A percentile compares a stretch with the other conserved stretches of the same genome.
These are phyloP conservation scores for Huntiella moniliformis DNA, from an alignment of 2,329 filamentous ascomycete genomes.

Conservation along the genomic window DNA sequence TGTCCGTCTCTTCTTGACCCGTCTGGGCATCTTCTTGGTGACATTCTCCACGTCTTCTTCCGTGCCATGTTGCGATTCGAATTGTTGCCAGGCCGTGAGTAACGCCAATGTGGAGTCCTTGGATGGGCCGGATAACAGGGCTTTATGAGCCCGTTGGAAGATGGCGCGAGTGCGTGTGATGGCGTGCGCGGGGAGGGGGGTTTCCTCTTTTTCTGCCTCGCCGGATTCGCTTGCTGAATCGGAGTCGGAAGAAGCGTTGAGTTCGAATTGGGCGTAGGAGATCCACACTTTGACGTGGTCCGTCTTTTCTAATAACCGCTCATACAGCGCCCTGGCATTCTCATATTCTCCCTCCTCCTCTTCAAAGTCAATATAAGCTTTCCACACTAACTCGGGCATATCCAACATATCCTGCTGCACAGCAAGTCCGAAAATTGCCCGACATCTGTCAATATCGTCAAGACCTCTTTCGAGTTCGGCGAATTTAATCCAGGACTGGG, in stretches of 20 bases:
- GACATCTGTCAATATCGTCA: conserved; percentile 71
- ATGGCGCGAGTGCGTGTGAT: conserved; percentile 65
- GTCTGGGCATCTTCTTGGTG: conserved; percentile 81
- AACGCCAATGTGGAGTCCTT: conserved; percentile 88
- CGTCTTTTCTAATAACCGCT: conserved; percentile 83
- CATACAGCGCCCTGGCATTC: conserved; percentile 63
- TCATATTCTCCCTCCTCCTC: conserved; percentile 89
- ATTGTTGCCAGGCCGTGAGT: conserved; percentile 80
- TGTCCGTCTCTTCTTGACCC: conserved; percentile 80
- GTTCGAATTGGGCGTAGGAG: conserved; percentile 94
- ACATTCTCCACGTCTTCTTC: conserved; percentile 61
- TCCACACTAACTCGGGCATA: conserved; percentile 97
- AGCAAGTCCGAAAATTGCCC: conserved; percentile 83
- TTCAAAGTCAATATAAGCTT: conserved; percentile 96
- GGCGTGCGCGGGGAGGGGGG: conserved; percentile 62
- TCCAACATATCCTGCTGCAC: conserved; percentile 68
- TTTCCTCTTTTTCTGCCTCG: conserved; percentile 39
- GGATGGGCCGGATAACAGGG: conserved; percentile 75
- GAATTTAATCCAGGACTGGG: conserved; percentile 90
- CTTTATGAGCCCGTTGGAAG: conserved; percentile 69
- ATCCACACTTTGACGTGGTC: conserved; percentile 99
- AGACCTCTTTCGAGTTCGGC: conserved; percentile 81
- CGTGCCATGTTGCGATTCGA: conserved; percentile 71
- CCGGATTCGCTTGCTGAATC: conserved; percentile 29
- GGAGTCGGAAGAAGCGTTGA: conserved; percentile 63